phyloP scores from a whole-genome alignment of 768 basidiomycete species.

The Mycena kentingensis region DNA sequence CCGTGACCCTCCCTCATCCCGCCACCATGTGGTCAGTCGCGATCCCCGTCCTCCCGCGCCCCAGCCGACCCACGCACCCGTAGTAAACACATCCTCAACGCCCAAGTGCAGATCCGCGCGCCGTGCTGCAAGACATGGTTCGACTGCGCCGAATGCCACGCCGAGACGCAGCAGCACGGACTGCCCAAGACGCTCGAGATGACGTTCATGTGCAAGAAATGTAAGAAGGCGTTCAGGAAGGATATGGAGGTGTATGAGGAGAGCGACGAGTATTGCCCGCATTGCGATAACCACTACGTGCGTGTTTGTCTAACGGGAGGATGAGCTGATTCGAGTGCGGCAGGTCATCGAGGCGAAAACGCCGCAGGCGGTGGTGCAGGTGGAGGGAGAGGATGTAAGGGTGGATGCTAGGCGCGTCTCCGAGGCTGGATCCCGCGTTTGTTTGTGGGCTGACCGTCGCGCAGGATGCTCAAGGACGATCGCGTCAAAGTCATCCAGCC shows the following conservation, averaged over 20 bases:
- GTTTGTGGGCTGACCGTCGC: slow-evolving; percentile 2
- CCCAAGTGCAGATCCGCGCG: too few relatives aligned
- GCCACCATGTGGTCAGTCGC: too few relatives aligned
- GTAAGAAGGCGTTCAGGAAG: slow-evolving; percentile 95
- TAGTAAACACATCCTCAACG: too few relatives aligned
- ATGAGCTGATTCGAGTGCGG: too few relatives aligned
- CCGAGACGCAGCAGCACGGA: too few relatives aligned
- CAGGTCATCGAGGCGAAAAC: too few relatives aligned
- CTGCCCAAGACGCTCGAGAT: slow-evolving; percentile 81
- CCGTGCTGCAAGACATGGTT: too few relatives aligned
- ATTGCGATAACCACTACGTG: slow-evolving; percentile 98
- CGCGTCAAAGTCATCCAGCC: slow-evolving; percentile 59
- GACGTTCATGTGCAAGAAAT: too few relatives aligned
- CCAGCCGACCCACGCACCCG: too few relatives aligned
- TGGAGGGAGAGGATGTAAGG: slow-evolving; percentile 91
- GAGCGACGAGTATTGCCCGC: slow-evolving; percentile 96
- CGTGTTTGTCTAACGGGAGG: slow-evolving; percentile 31
- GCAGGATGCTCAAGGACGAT: slow-evolving; percentile 91
- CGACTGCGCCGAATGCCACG: too few relatives aligned
- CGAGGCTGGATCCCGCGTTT: background rate
- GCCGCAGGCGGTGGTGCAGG: slow-evolving; percentile 75
- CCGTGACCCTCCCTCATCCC: too few relatives aligned
- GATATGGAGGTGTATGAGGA: slow-evolving; percentile 92
- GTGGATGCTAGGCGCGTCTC: slow-evolving; percentile 76
- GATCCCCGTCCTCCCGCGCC: too few relatives aligned